Conservation (phyloP, 1,284 basidiomycete species). For the Earliella scabrosa region DNA sequence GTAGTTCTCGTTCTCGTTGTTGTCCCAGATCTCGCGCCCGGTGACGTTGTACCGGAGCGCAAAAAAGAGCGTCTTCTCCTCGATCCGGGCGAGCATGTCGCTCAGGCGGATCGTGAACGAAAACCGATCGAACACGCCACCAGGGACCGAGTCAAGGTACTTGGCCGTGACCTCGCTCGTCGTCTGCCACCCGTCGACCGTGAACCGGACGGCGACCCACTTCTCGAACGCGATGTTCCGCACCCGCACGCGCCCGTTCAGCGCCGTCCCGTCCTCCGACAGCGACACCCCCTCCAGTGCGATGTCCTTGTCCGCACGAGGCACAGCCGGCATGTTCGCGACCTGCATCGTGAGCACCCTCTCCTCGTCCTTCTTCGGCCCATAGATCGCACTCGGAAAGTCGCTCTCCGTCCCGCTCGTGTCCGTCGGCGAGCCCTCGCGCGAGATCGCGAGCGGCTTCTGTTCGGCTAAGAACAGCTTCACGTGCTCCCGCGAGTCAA, state of each 20-base stretch:
- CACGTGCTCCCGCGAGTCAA: slow-evolving; percentile 90
- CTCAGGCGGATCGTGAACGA: slow-evolving; percentile 67
- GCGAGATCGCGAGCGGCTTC: slow-evolving; percentile 90
- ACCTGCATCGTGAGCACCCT: slow-evolving; percentile 54
- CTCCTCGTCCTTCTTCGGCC: slow-evolving; percentile 42
- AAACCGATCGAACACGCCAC: slow-evolving; percentile 70
- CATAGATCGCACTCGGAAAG: slow-evolving; percentile 67
- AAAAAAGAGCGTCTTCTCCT: slow-evolving; percentile 85
- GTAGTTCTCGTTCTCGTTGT: slow-evolving; percentile 85
- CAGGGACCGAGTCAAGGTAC: slow-evolving; percentile 68
- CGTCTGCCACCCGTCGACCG: slow-evolving; percentile 94
- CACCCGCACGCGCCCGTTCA: slow-evolving; percentile 79
- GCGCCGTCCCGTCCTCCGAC: slow-evolving; percentile 59
- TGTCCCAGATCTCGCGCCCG: slow-evolving; percentile 89
- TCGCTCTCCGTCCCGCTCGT: slow-evolving; percentile 78
- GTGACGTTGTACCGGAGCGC: slow-evolving; percentile 80
- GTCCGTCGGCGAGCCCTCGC: slow-evolving; percentile 88
- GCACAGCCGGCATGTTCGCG: slow-evolving; percentile 51
- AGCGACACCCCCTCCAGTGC: slow-evolving; percentile 60
- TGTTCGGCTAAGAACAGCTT: slow-evolving; percentile 94
- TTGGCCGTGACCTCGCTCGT: slow-evolving; percentile 90
- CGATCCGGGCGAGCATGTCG: slow-evolving; percentile 71
- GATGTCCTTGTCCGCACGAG: slow-evolving; percentile 45
- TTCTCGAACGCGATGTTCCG: slow-evolving; percentile 90
- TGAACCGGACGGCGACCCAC: slow-evolving; percentile 89